phyloP scores from a whole-genome alignment of 1,284 basidiomycete species.

The Tylopilus orsonianus region DNA sequence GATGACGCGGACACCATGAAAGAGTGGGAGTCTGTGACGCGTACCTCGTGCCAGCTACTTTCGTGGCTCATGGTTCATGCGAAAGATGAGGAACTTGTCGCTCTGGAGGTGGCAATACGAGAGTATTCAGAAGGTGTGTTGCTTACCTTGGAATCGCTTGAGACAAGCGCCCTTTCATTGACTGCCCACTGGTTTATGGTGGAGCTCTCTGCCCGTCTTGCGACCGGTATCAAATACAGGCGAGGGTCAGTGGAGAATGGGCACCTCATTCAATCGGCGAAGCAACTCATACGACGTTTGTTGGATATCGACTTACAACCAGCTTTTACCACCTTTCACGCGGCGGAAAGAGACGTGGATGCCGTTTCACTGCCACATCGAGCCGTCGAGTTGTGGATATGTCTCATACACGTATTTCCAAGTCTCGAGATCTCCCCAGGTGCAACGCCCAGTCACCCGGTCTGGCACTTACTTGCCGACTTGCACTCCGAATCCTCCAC shows the following conservation, averaged over 20 bases:
- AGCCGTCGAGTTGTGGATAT: slow-evolving; percentile 75
- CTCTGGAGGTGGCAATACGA: slow-evolving; percentile 37
- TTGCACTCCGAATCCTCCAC: slow-evolving; percentile 35
- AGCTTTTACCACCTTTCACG: slow-evolving; percentile 43
- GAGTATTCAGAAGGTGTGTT: slow-evolving; percentile 43
- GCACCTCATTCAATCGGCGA: slow-evolving; percentile 25
- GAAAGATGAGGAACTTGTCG: slow-evolving; percentile 34
- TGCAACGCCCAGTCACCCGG: slow-evolving; percentile 35
- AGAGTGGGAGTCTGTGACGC: slow-evolving; percentile 43
- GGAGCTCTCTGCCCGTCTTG: slow-evolving; percentile 51
- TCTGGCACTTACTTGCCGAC: slow-evolving; percentile 48
- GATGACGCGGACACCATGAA: slow-evolving; percentile 24
- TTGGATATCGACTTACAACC: slow-evolving; percentile 53
- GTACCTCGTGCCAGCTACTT: slow-evolving; percentile 40
- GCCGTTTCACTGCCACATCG: slow-evolving; percentile 34
- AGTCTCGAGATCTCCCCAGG: slow-evolving; percentile 17
- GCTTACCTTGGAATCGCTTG: slow-evolving; percentile 38
- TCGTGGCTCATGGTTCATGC: slow-evolving; percentile 42
- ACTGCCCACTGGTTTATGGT: slow-evolving; percentile 60
- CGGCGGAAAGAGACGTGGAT: slow-evolving; percentile 39
- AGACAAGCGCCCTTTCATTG: slow-evolving; percentile 41
- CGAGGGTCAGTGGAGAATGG: slow-evolving; percentile 32
- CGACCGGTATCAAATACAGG: slow-evolving; percentile 25
- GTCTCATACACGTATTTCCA: slow-evolving; percentile 58
- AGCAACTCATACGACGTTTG: slow-evolving; percentile 50